Base-by-base conservation (phyloP, 495 filamentous ascomycete species). In the Halenospora varia region DNA sequence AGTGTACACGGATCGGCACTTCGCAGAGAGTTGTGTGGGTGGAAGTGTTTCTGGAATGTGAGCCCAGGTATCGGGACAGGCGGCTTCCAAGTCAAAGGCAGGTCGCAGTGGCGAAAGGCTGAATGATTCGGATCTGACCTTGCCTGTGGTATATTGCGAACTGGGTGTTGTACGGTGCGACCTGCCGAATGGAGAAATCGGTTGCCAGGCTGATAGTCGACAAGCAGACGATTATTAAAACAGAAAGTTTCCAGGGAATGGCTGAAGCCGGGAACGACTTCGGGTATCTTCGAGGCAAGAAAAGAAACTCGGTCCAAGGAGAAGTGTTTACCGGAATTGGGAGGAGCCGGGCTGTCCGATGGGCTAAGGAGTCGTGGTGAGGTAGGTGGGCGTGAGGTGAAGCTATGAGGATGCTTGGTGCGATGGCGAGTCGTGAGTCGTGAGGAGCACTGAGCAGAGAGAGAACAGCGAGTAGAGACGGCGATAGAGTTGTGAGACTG, bases 261-360 rank as follows among this genome's bases (percentile, higher is more conserved):
- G 44, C 44, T 51, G 55, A 50, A 46, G 59, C 45, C 53, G 54
- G 48, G 13, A 53, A 39, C 48, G 52, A 57, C 48, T 51, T 54
- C 48, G 57, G 57, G 57, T 64, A 64, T 64, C 57, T 54, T 39
- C 26, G 55, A 48, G 57, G 59, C 54, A 55, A 50, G 35, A 64
- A 56, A 45, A 24, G 15, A 19, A 26, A 53, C 40, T 10, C 44
- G 26, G 26, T 54, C 45, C 51, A 48, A 55, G 51, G 57, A 55
- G 17, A 48, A 23, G 40, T n/a, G 25, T 20, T 17, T 8, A 3
- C 18, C 2, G 23, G 46, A 19, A 48, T 11, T 20, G 18, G 8
- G 46, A 48, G 46, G 23, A 6, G 29, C 13, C 29, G 29, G 29
- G 29, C 29, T 6, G 29, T 4, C 29, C 29, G 29, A 6, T 35